Percentiles rank a stretch among this genome's conserved stretches.
phyloP scores from a whole-genome alignment of 2,329 filamentous ascomycete species.

The Pyrenochaeta sp. region DNA sequence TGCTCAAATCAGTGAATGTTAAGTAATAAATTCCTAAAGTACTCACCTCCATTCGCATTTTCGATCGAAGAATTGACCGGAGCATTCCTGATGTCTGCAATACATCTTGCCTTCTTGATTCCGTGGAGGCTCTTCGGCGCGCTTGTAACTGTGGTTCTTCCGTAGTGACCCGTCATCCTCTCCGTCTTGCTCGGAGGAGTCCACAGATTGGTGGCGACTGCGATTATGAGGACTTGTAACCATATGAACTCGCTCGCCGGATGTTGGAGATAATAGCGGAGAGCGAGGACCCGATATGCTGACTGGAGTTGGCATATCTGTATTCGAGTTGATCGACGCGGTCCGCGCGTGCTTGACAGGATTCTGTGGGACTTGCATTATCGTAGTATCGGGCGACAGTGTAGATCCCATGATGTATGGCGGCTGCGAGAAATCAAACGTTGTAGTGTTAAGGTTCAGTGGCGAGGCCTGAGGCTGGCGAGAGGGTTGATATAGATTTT shows the following conservation, averaged over 20 bases:
- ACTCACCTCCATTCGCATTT: slow-evolving; percentile 96
- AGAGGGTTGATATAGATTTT: slow-evolving; percentile 37
- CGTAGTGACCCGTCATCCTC: slow-evolving; percentile 43
- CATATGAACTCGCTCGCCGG: slow-evolving; percentile 29
- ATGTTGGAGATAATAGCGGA: slow-evolving; percentile 38
- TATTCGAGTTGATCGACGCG: slow-evolving; percentile 37
- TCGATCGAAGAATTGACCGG: slow-evolving; percentile 74
- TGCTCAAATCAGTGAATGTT: slow-evolving; percentile 22
- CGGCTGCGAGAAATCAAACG: slow-evolving; percentile 18
- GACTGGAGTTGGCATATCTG: slow-evolving; percentile 47
- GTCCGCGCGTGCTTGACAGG: slow-evolving; percentile 41
- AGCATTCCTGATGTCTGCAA: slow-evolving; percentile 74
- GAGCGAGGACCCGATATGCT: slow-evolving; percentile 43
- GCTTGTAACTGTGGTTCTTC: slow-evolving; percentile 51
- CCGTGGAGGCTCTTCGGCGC: slow-evolving; percentile 62
- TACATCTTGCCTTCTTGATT: slow-evolving; percentile 78
- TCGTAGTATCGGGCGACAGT: slow-evolving; percentile 27
- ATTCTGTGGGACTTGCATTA: slow-evolving; percentile 32
- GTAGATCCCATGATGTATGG: slow-evolving; percentile 37
- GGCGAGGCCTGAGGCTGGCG: slow-evolving; percentile 43
- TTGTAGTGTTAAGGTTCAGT: slow-evolving; percentile 30
- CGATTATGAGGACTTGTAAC: slow-evolving; percentile 33
- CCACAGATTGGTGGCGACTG: slow-evolving; percentile 35
- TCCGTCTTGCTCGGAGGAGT: slow-evolving; percentile 38
- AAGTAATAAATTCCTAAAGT: slow-evolving; percentile 27